phyloP scores from a whole-genome alignment of 768 basidiomycete genomes.

The Rubroboletus pulcherrimus region DNA sequence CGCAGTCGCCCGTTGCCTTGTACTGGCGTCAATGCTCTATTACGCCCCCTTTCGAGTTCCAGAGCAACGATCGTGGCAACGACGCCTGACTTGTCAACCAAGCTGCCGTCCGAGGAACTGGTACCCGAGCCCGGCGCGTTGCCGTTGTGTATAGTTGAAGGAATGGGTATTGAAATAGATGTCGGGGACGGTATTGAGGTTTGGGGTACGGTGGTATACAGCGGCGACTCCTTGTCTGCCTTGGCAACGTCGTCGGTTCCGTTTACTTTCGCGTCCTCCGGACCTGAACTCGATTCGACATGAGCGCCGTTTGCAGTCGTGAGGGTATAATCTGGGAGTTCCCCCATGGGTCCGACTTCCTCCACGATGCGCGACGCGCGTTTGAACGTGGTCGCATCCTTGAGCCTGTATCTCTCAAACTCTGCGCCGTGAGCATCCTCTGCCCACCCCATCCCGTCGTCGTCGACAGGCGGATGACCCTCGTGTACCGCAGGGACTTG shows the following conservation, averaged over 20 bases:
- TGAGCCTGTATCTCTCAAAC: conserved; percentile 25
- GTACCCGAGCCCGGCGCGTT: conserved; percentile 35
- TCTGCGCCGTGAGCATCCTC: conserved; percentile 40
- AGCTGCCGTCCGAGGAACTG: conserved; percentile 49
- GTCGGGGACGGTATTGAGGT: background rate
- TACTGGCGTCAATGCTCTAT: conserved; percentile 50
- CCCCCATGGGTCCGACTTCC: conserved; percentile 44
- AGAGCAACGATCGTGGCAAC: conserved; percentile 33
- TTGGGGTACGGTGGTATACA: conserved; percentile 3
- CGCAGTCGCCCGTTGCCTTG: conserved; percentile 40
- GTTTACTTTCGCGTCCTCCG: background rate
- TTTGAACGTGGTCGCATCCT: conserved; percentile 5
- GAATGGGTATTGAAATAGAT: conserved; percentile 9
- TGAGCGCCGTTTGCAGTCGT: background rate
- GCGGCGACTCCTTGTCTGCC: conserved; percentile 3
- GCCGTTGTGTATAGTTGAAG: background rate
- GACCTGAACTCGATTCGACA: background rate
- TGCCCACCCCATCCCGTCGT: conserved; percentile 53
- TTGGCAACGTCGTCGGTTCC: background rate
- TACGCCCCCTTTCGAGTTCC: conserved; percentile 46
- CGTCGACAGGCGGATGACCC: background rate
- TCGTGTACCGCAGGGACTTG: background rate
- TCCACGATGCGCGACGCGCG: conserved; percentile 27
- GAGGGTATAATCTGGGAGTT: conserved; percentile 33
- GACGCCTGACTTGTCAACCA: conserved; percentile 34